Evolutionary conservation across 495 filamentous ascomycete species (phyloP).

Genomic region (Penicillium cinerascens): DNA sequence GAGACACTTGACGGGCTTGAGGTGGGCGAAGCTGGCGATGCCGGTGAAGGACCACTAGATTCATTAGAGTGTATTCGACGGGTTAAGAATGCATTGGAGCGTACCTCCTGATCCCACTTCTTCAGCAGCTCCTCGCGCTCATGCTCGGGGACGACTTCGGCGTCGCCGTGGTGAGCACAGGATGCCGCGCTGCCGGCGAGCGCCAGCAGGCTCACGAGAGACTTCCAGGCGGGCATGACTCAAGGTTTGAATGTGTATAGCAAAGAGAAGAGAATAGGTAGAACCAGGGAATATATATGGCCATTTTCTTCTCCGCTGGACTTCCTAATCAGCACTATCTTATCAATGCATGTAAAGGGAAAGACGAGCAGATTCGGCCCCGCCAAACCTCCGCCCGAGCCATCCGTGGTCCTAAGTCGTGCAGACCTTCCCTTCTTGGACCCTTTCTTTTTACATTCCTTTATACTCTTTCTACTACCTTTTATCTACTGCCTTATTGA

Average conservation of each 20-base stretch:
- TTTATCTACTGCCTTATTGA: slow-evolving; percentile 8
- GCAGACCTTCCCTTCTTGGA: slow-evolving; percentile 47
- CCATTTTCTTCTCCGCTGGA: slow-evolving; percentile 9
- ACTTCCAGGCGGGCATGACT: slow-evolving; percentile 25
- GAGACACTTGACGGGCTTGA: slow-evolving; percentile 70
- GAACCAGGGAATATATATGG: neutral
- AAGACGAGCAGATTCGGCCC: slow-evolving; percentile 24
- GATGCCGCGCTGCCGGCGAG: slow-evolving; percentile 33
- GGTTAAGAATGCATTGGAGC: neutral
- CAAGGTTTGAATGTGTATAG: slow-evolving; percentile 5
- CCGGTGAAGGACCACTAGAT: slow-evolving; percentile 71
- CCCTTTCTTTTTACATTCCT: slow-evolving; percentile 1
- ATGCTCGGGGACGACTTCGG: slow-evolving; percentile 38
- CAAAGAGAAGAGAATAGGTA: slow-evolving; percentile 20
- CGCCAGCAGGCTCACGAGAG: slow-evolving; percentile 34
- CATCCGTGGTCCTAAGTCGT: slow-evolving; percentile 23
- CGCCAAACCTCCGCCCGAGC: slow-evolving; percentile 11
- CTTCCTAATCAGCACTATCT: slow-evolving; percentile 18
- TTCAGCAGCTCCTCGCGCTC: slow-evolving; percentile 45
- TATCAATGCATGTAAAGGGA: slow-evolving; percentile 19
- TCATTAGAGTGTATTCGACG: neutral
- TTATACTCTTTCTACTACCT: neutral
- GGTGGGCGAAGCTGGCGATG: slow-evolving; percentile 76
- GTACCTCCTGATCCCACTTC: slow-evolving; percentile 54
- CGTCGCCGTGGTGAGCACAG: slow-evolving; percentile 39